These are phyloP conservation scores for Staphylotrichum tortipilum DNA, from an alignment of 495 filamentous ascomycete genomes.

Conservation along the genomic window DNA sequence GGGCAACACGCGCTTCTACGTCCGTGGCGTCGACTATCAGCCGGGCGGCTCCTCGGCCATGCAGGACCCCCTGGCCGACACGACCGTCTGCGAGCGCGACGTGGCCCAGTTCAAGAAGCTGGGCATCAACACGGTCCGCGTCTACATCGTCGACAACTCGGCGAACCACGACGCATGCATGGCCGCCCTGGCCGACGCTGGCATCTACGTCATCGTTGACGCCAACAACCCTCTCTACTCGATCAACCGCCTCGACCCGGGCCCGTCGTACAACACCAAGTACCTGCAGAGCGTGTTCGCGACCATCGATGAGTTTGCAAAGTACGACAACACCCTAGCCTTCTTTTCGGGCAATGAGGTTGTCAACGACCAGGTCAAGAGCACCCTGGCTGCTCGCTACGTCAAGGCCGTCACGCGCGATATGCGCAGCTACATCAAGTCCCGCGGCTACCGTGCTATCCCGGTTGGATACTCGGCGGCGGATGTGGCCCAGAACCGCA, in stretches of 20 bases:
- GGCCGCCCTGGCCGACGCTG: conserved; percentile 70
- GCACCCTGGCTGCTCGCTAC: conserved; percentile 68
- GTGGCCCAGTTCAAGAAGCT: conserved; percentile 77
- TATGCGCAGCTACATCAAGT: conserved; percentile 76
- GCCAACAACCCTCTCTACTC: conserved; percentile 42
- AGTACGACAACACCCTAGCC: conserved; percentile 83
- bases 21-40: conserved; percentile 93
- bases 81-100: conserved; percentile 66
- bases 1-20: conserved; percentile 76
- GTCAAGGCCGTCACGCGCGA: conserved; percentile 94
- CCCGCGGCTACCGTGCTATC: conserved; percentile 63
- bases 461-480: conserved; percentile 93
- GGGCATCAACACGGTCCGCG: conserved; percentile 83
- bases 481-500: conserved; percentile 77
- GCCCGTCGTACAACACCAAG: conserved; percentile 74
- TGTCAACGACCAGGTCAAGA: conserved; percentile 70
- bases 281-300: conserved; percentile 94
- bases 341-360: conserved; percentile 99
- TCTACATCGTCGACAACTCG: conserved; percentile 92
- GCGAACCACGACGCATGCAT: conserved; percentile 78
- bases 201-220: conserved; percentile 89
- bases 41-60: conserved; percentile 78
- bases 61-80: conserved; percentile 71
- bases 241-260: conserved; percentile 43
- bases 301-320: conserved; percentile 81